Conservation (phyloP, 2,329 filamentous ascomycete species). For the Pseudofabraea citricarpa region DNA sequence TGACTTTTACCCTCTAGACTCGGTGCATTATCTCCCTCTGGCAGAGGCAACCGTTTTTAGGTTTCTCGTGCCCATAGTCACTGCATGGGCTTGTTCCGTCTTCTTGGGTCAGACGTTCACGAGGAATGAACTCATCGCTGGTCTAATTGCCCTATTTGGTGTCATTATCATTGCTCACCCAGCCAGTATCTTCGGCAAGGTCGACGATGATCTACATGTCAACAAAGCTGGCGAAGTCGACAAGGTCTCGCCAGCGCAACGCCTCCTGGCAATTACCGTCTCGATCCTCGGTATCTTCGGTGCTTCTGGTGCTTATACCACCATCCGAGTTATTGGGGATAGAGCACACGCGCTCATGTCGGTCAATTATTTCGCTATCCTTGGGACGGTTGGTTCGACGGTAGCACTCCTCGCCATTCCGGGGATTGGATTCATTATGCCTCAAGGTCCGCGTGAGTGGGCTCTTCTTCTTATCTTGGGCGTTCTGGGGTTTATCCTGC, state of each 20-base stretch:
- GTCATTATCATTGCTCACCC: constrained; percentile 79
- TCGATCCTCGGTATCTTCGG: constrained; percentile 76
- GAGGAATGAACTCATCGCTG: constrained; percentile 69
- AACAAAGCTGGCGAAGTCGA: constrained; percentile 9
- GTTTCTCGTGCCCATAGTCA: constrained; percentile 77
- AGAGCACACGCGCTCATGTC: constrained; percentile 79
- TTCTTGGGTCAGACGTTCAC: constrained; percentile 73
- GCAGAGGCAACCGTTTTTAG: constrained; percentile 88
- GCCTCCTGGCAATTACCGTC: constrained; percentile 61
- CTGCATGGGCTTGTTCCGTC: constrained; percentile 75
- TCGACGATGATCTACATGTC: constrained; percentile 9
- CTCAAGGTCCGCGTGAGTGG: constrained; percentile 46
- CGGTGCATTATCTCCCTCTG: constrained; percentile 68
- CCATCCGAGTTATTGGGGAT: constrained; percentile 74
- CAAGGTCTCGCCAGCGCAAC: constrained; percentile 16
- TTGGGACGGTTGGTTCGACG: constrained; percentile 63
- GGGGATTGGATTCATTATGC: constrained; percentile 38
- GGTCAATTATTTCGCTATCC: constrained; percentile 76
- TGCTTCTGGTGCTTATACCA: constrained; percentile 67
- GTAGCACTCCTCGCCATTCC: constrained; percentile 41
- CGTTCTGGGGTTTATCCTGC: constrained; percentile 72
- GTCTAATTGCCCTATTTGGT: constrained; percentile 68
- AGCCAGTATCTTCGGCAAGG: constrained; percentile 15
- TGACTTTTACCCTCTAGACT: constrained; percentile 15
- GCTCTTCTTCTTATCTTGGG: constrained; percentile 64